Evolutionary conservation across 306 rosid genomes (phyloP), one percentile per base, ranked within the genome.

Genomic region (Quercus bicolor): DNA sequence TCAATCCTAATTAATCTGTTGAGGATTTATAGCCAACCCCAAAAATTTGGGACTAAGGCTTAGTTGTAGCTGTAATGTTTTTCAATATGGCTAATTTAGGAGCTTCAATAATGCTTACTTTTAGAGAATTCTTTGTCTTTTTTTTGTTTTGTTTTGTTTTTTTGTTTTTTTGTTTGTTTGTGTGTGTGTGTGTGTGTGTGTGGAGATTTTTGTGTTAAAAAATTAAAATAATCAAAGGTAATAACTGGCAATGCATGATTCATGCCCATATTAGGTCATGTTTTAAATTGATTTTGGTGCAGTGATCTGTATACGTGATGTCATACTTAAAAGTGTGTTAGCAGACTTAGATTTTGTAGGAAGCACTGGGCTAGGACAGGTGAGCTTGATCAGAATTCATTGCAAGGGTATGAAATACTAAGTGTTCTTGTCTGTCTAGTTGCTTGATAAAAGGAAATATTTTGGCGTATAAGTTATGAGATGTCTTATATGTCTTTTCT

Each of bases 401-500:
- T 52, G 65, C 29, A 13, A 14, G n/a, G 48, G 3, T 16, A 3
- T 5, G 45, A 20, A 29, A 8, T 60, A 59, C 29, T 4, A 20
- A 40, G 21, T 66, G 19, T 60, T 79, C 31, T 21, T 23, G 24
- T 59, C 29, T 59, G 24, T 23, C 65, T 9, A 11, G 29, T 21
- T 48, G 5, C 53, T 59, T 21, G 40, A 15, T 18, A 29, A 64
- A 66, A 18, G 34, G 26, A 66, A 16, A 37, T 33, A 18, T 19
- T 66, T 34, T 19, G 6, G 26, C 51, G 3, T 28, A 26, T 28
- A 29, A 64, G 70, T 18, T 20, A 31, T 65, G 71, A 29, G 21
- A 65, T 37, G 62, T 78, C 26, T 29, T 75, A 60, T 43, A 72
- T 57, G 28, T 24, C 55, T 79, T 70, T 15, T 40, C 48, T 56